A percentile compares a stretch with the other conserved stretches of the same genome.
These are phyloP conservation scores for Dendrobium officinale DNA, from an alignment of 106 monocot genomes.

Conservation along the genomic window DNA sequence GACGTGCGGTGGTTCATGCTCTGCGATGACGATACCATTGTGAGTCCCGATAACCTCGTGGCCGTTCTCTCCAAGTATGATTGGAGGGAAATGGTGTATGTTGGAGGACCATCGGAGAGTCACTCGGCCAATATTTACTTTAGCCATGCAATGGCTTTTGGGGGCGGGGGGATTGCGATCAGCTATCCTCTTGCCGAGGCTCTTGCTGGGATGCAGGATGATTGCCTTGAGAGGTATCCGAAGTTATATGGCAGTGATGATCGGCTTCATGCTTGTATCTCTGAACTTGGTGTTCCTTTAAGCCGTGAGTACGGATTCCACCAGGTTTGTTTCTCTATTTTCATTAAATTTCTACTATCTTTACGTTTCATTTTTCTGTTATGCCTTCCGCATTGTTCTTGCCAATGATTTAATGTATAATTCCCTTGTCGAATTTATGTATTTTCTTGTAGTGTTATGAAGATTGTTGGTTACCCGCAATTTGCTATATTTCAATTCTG, in stretches of 20 bases:
- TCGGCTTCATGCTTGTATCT: constrained; percentile 82
- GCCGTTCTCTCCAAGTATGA: constrained; percentile 74
- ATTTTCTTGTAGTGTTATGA: background rate
- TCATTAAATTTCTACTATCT: too few relatives aligned
- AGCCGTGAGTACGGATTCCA: constrained; percentile 70
- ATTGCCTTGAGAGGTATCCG: constrained; percentile 80
- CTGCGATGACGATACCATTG: constrained; percentile 83
- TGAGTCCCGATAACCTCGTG: constrained; percentile 76
- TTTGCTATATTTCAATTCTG: background rate
- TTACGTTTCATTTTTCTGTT: background rate
- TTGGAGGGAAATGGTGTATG: constrained; percentile 76
- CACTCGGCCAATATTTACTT: constrained; percentile 86
- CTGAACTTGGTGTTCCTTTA: constrained; percentile 83
- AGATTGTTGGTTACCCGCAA: background rate
- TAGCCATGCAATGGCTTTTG: constrained; percentile 88
- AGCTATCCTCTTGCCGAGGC: constrained; percentile 68
- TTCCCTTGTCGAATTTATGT: background rate
- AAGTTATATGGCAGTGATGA: constrained; percentile 88
- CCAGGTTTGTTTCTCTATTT: constrained; percentile 36
- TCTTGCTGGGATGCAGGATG: constrained; percentile 56
- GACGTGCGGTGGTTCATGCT: constrained; percentile 78
- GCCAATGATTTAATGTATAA: background rate
- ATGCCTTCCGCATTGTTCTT: too few relatives aligned
- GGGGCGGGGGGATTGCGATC: constrained; percentile 83
- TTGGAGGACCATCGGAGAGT: constrained; percentile 76